These are phyloP conservation scores for Phytophthora cryptogea DNA, from an alignment of 352 stramenopile genomes.

Conservation along the genomic window DNA sequence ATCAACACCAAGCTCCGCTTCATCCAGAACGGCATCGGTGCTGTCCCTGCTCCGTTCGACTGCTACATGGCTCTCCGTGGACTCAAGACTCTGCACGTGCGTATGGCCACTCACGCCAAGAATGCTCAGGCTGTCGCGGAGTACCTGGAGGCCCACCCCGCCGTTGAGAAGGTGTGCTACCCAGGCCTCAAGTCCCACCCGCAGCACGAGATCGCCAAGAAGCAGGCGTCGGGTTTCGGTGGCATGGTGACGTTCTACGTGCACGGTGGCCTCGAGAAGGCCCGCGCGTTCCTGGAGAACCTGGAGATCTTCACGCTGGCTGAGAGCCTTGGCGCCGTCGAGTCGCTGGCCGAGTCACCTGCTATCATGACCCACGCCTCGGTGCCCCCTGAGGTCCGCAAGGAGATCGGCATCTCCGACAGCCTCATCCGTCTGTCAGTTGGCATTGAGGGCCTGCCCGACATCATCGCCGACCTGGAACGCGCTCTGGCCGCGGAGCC, in stretches of 20 bases:
- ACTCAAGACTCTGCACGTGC: conserved; percentile 95
- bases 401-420: conserved; percentile 92
- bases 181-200: conserved; percentile 90
- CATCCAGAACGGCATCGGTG: conserved; percentile 93
- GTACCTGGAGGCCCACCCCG: conserved; percentile 88
- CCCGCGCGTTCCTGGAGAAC: conserved; percentile 92
- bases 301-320: conserved; percentile 94
- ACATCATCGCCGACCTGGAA: conserved; percentile 92
- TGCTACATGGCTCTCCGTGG: conserved; percentile 94
- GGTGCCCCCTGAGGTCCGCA: conserved; percentile 85
- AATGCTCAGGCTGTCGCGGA: conserved; percentile 93
- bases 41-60: conserved; percentile 93
- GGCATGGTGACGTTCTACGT: conserved; percentile 95
- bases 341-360: conserved; percentile 94
- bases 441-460: conserved; percentile 92
- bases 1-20: conserved; percentile 95
- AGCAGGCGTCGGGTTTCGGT: conserved; percentile 73
- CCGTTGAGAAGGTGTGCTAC: conserved; percentile 94
- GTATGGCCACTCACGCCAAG: conserved; percentile 94
- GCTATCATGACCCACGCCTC: conserved; percentile 95
- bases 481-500: conserved; percentile 67
- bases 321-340: conserved; percentile 94
- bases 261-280: conserved; percentile 78
- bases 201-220: conserved; percentile 88
- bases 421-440: conserved; percentile 93